These are phyloP conservation scores for Aspergillus panamensis DNA, from an alignment of 495 filamentous ascomycete genomes.

Conservation along the genomic window DNA sequence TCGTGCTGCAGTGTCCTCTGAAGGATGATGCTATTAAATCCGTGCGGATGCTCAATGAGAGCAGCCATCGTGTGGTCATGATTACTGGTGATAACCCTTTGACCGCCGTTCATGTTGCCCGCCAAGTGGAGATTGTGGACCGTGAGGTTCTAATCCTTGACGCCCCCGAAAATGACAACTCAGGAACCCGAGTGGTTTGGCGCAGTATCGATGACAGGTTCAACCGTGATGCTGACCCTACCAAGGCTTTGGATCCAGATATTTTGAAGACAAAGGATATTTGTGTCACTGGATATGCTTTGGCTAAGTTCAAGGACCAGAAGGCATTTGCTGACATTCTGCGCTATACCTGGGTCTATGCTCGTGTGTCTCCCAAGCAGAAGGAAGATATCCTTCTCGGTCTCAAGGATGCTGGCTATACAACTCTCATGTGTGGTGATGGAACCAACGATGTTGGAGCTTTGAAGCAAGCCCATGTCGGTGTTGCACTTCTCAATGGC, in stretches of 20 bases:
- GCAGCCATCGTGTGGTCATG: conserved; percentile 97
- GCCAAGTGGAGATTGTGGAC: conserved; percentile 96
- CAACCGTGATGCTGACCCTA: conserved; percentile 82
- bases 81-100: conserved; percentile 98
- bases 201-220: conserved; percentile 89
- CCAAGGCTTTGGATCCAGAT: conserved; percentile 71
- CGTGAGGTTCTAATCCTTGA: conserved; percentile 93
- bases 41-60: conserved; percentile 97
- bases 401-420: conserved; percentile 93
- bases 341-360: conserved; percentile 94
- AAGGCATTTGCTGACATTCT: conserved; percentile 68
- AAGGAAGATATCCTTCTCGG: conserved; percentile 98
- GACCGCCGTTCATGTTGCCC: conserved; percentile 92
- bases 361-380: conserved; percentile 95
- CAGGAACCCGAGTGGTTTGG: conserved; percentile 84
- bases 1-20: conserved; percentile 90
- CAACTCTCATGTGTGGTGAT: conserved; percentile 97
- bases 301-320: conserved; percentile 84
- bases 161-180: conserved; percentile 84
- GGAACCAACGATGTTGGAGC: conserved; percentile 98
- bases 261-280: conserved; percentile 87
- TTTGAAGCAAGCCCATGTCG: conserved; percentile 96
- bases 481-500: conserved; percentile 93
- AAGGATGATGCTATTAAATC: conserved; percentile 95
- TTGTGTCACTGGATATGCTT: conserved; percentile 92